These are phyloP conservation scores for Candida glaebosa DNA, from an alignment of 805 yeast species.

Conservation along the genomic window DNA sequence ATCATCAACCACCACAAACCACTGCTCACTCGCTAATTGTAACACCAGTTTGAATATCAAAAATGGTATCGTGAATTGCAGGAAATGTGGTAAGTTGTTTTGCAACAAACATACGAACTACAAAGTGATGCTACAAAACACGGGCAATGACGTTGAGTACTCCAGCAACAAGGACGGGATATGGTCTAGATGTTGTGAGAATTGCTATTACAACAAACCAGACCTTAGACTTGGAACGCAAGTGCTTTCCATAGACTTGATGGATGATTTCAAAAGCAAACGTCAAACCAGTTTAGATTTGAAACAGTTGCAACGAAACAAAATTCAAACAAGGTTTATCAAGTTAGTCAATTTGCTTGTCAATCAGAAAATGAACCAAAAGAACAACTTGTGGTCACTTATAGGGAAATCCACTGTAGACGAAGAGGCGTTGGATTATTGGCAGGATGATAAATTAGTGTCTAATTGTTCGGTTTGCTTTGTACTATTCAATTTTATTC, in stretches of 20 bases:
- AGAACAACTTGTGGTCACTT: conserved; percentile 4
- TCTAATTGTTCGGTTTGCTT: conserved; percentile 63
- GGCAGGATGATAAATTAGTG: conserved; percentile 52
- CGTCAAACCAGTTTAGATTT: conserved; percentile 48
- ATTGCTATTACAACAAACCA: conserved; percentile 55
- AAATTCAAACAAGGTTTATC: conserved; percentile 58
- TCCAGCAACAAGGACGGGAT: conserved; percentile 44
- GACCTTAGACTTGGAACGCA: conserved; percentile 48
- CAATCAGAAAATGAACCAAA: conserved; percentile 12
- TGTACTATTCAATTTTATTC: conserved; percentile 49
- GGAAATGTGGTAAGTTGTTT: conserved; percentile 70
- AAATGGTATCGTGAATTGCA: conserved; percentile 63
- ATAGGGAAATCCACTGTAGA: background rate
- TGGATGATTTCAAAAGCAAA: conserved; percentile 34
- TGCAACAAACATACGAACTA: conserved; percentile 64
- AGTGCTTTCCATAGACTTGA: conserved; percentile 38
- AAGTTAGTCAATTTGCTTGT: conserved; percentile 35
- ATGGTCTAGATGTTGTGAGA: conserved; percentile 70
- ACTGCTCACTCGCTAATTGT: conserved; percentile 44
- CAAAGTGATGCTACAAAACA: conserved; percentile 49
- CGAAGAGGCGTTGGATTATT: conserved; percentile 25
- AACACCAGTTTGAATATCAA: conserved; percentile 42
- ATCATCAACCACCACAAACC: conserved; percentile 26
- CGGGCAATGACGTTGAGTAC: conserved; percentile 44
- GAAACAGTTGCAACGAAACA: conserved; percentile 49